Evolutionary conservation across 192 early-diverging fungal genomes (phyloP).

Genomic region (Cladochytrium replicatum): DNA sequence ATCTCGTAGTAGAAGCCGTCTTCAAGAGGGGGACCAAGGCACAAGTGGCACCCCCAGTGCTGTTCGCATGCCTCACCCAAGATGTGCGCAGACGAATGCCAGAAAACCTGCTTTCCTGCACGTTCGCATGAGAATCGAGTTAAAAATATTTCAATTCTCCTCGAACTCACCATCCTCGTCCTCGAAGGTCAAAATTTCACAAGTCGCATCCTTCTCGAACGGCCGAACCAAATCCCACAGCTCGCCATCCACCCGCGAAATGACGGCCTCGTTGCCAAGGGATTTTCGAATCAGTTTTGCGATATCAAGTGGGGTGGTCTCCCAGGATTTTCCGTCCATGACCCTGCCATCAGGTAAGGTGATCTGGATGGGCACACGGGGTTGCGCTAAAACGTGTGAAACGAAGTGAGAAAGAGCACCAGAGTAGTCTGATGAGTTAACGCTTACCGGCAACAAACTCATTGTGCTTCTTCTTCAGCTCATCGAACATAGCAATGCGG

Average conservation of each 20-base stretch:
- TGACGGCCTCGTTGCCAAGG: constrained; percentile 78
- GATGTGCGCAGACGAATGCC: constrained; percentile 97
- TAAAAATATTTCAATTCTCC: neutral
- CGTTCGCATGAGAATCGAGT: too few species aligned
- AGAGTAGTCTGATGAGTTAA: too few species aligned
- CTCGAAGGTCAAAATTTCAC: constrained; percentile 94
- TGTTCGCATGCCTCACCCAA: constrained; percentile 94
- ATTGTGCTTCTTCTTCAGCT: constrained; percentile 54
- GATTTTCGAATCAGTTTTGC: constrained; percentile 82
- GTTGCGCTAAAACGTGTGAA: constrained; percentile 20
- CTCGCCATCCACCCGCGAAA: constrained; percentile 61
- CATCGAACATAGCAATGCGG: constrained; percentile 74
- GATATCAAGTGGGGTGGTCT: constrained; percentile 90
- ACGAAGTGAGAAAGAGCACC: too few species aligned
- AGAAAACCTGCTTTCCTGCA: constrained; percentile 80
- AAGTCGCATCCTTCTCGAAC: constrained; percentile 63
- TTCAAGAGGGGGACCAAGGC: constrained; percentile 92
- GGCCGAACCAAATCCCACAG: constrained; percentile 87
- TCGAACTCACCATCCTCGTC: constrained; percentile 62
- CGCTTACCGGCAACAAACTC: constrained; percentile 52
- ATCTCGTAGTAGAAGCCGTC: constrained; percentile 98
- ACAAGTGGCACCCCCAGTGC: constrained; percentile 96
- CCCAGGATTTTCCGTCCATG: constrained; percentile 79
- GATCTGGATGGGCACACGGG: constrained; percentile 44
- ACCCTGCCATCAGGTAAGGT: constrained; percentile 79